phyloP scores from a whole-genome alignment of 2,329 filamentous ascomycete species.

The Mariannaea elegans region DNA sequence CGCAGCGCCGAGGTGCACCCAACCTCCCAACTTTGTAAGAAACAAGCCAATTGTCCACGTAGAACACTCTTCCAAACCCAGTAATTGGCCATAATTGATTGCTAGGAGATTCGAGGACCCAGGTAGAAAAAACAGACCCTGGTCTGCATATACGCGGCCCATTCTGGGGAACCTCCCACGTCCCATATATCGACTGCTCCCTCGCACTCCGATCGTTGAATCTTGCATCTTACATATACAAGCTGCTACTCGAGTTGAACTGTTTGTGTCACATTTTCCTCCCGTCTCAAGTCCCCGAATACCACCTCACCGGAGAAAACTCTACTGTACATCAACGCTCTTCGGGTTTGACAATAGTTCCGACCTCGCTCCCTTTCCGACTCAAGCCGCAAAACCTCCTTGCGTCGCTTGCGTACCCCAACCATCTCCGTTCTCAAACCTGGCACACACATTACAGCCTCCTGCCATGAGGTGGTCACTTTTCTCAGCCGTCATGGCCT shows the following conservation, averaged over 20 bases:
- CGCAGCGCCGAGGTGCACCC: neutral
- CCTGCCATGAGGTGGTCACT: conserved; percentile 37
- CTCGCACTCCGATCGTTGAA: neutral
- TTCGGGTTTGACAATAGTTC: no score
- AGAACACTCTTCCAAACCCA: neutral
- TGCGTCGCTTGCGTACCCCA: conserved; percentile 1
- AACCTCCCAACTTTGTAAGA: conserved; percentile 14
- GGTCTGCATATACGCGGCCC: no score
- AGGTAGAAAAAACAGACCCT: neutral
- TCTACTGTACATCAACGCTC: no score
- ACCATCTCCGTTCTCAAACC: conserved; percentile 7
- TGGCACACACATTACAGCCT: neutral
- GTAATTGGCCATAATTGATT: neutral
- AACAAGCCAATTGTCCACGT: conserved; percentile 19
- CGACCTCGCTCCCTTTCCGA: neutral
- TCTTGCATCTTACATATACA: conserved; percentile 16
- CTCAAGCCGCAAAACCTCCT: neutral
- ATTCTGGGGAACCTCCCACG: no score
- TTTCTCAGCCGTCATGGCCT: conserved; percentile 26
- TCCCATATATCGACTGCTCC: conserved; percentile 16
- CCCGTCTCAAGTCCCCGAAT: neutral
- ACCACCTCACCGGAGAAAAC: neutral
- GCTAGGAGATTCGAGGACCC: neutral
- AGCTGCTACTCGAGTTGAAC: conserved; percentile 4
- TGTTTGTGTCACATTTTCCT: conserved; percentile 13